A percentile compares a stretch with the other conserved stretches of the same genome.
Evolutionary conservation across 257 asterid genomes (phyloP).

Genomic region (Salvia miltiorrhiza): DNA sequence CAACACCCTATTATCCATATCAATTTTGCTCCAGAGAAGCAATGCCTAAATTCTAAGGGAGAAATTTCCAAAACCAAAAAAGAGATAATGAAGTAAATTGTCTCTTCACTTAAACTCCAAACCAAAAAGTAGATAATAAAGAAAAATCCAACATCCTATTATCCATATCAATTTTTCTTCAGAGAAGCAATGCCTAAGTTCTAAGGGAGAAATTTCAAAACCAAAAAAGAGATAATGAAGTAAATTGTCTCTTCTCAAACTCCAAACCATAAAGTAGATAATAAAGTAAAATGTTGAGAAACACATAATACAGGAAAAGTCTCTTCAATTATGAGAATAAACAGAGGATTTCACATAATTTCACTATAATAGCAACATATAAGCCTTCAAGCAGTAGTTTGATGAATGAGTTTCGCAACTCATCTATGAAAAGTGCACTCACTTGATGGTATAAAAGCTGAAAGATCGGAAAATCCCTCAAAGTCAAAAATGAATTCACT

Average conservation of each 20-base stretch:
- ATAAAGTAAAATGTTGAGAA: conserved; percentile 3
- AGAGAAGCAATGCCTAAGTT: too few relatives aligned
- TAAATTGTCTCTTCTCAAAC: too few relatives aligned
- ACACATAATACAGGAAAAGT: background rate
- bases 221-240: too few relatives aligned
- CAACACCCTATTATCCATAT: background rate
- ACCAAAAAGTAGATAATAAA: background rate
- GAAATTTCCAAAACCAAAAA: too few relatives aligned
- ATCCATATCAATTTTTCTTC: background rate
- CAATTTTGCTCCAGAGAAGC: conserved; percentile 5
- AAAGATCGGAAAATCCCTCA: conserved; percentile 1
- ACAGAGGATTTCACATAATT: background rate
- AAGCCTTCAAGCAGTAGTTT: conserved; percentile 7
- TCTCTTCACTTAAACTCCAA: background rate
- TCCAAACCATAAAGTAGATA: too few relatives aligned
- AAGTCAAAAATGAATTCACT: background rate
- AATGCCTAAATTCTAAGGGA: background rate
- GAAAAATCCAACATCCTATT: background rate
- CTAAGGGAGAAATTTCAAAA: too few relatives aligned
- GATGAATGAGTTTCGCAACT: background rate
- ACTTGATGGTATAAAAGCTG: conserved; percentile 7
- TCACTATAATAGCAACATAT: conserved; percentile 10
- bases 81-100: too few relatives aligned
- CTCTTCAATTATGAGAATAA: background rate
- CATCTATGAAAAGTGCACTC: conserved; percentile 2